These are phyloP conservation scores for Phytophthora fragariae DNA, from an alignment of 352 stramenopile species.

Conservation along the genomic window DNA sequence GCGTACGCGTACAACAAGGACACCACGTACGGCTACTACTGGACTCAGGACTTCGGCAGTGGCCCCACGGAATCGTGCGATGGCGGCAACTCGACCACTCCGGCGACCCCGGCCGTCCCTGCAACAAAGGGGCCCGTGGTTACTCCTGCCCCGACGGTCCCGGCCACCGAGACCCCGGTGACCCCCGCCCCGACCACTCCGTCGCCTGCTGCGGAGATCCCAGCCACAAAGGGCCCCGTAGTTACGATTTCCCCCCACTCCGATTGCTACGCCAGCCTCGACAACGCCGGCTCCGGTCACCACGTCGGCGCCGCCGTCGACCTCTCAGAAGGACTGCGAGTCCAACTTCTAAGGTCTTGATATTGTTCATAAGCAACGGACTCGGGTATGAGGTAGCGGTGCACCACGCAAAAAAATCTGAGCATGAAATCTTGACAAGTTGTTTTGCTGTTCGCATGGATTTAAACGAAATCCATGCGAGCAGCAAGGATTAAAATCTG, in stretches of 20 bases:
- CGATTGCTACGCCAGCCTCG: conserved; percentile 11
- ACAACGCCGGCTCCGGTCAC: conserved; percentile 21
- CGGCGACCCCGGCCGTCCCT: not conserved
- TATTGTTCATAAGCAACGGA: conserved; percentile 16
- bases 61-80: conserved; percentile 40
- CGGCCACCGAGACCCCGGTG: conserved; percentile 10
- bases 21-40: conserved; percentile 47
- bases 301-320: conserved; percentile 18
- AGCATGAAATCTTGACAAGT: too few relatives aligned
- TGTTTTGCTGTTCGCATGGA: too few relatives aligned
- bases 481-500: too few relatives aligned
- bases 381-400: not conserved
- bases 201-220: conserved; percentile 1
- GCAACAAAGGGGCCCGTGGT: conserved; percentile 22
- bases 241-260: not conserved
- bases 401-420: too few relatives aligned
- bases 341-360: conserved; percentile 33
- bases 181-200: conserved; percentile 3
- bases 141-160: conserved; percentile 13
- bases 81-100: not conserved
- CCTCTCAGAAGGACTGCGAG: conserved; percentile 34
- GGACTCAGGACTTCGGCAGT: conserved; percentile 57
- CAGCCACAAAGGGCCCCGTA: too few relatives aligned
- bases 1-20: conserved; percentile 35
- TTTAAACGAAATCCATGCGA: too few relatives aligned